Evolutionary conservation across 805 yeast species (phyloP), one percentile per base, ranked within the genome.

Genomic region (Wickerhamiella shivajii): DNA sequence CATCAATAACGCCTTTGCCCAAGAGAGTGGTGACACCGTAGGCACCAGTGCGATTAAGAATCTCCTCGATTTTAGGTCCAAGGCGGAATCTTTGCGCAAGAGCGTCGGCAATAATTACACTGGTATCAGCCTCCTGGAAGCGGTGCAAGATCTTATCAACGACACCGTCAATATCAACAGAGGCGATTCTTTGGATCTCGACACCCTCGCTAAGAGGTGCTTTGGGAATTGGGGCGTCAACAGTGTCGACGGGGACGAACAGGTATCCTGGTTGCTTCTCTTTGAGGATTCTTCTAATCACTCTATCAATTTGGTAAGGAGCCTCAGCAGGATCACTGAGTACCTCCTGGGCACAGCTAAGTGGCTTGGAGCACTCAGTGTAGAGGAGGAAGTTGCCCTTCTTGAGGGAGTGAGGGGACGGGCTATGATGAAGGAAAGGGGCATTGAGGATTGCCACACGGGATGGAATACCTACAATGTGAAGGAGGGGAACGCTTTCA

Each of bases 251-350:
- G 2, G 96, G 95, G 29, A 85, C 51, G 51, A 71, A 80, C 29
- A 84, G 51, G 47, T 77, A 84, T 10, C 93, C 95, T 0, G 96
- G 96, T 51, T 74, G 70, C 24, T 75, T 71, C 27, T 67, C 61
- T 24, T 52, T 58, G 42, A 70, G 57, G 18, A 81, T 70, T 12
- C 64, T 59, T 27, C 47, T 48, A 36, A 85, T 66, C 5, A 80
- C 77, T 15, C 59, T 57, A 52, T 85, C 95, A 35, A 85, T 69
- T 50, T 77, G 71, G 16, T 57, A 55, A 21, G 75, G 60, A 1
- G 74, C 78, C 6, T 56, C 52, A 0, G 49, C 42, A 6, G 69
- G 57, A 40, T 64, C 60, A 36, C 44, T 55, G 28, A 75, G 46
- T 27, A 63, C 57, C 45, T 66, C 75, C 24, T 68, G 61, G 17